Base-by-base conservation (phyloP, 78 protist genomes). In the Isochrysis galbana region DNA sequence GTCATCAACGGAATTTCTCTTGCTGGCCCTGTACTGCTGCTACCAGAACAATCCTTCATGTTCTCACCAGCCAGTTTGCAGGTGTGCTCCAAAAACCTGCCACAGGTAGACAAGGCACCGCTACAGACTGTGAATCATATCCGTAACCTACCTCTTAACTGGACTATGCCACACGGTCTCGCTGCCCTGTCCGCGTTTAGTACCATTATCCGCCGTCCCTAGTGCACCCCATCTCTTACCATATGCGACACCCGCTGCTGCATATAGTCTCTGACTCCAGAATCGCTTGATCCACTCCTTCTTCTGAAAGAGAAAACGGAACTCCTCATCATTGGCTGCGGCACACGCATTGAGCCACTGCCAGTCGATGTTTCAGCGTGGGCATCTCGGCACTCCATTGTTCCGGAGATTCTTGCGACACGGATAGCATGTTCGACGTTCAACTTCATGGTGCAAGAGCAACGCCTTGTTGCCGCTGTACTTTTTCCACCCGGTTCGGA, bases 371-470 rank as follows among this genome's bases (percentile, higher is more conserved):
- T 34, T 14, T 1, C 44, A 17, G 42, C 14, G 21, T 72, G 82
- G 82, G 21, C 42, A 19, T 5, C 82, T 2, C 2, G 41, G 36
- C 82, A 34, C 41, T 36, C 44, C 0, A 3, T 72, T 2, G 36
- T 22, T 17, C 2, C 36, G 32, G 82, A 72, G 82, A 22, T 72
- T 2, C 82, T 72, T 41, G 11, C 2, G 32, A 34, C 82, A 1
- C 82, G 44, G 32, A 29, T 5, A 36, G 82, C 82, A 2, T 72
- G 39, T 2, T 72, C 82, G 14, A 72, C 82, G 82, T n/a, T 72
- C 82, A 72, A 72, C 82, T 72, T 72, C 14, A 72, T 72, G 82
- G 42, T 72, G 82, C 82, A 72, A 19, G 82, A 72, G 82, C 36
- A 34, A 22, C 82, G 82, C 11, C 17, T 41, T 17, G 82, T 72